Base-by-base conservation (phyloP, 83 land plant genomes). In the Picea abies region DNA sequence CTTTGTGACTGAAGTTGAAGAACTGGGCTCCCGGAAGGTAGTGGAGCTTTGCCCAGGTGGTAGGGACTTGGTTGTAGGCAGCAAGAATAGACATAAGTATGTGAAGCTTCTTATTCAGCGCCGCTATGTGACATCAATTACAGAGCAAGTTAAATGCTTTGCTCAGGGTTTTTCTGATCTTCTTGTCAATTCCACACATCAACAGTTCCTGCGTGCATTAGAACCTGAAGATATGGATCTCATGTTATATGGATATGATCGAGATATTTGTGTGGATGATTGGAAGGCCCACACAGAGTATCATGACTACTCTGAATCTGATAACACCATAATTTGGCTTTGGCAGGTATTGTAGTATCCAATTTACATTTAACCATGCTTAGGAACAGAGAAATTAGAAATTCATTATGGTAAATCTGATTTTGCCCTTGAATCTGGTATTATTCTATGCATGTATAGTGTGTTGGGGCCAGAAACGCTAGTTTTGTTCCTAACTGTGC, bases 201-300 rank as follows among this genome's bases (percentile, higher is more conserved):
- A 91, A 81, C 87, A 84, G 87, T 96, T 96, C 86, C 87, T 96
- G 65, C 82, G 79, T 60, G 90, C 92, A 77, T 84, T 95, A 64
- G 94, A 93, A n/a, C 93, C 86, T 35, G 92, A 91, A 80, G 98
- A 95, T 83, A 85, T 96, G 60, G 96, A 96, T 82, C 82, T 79
- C 39, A 92, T 96, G 92, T 88, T 96, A 4, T 84, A 90, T 78
- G 99, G 99, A 47, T 88, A 91, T 72, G 93, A 92, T 68, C 82
- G 85, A 63, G 87, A 82, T 22, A 88, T 96, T 37, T 85, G 81
- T 82, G 80, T 95, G 61, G 90, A 86, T 10, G 99, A 96, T 37
- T 96, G 99, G 98, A 96, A 91, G 78, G 87, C 84, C 19, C 94
- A 96, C 86, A 95, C 98, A 63, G 95, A 93, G 49, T 96, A 95